Conservation (phyloP, 2,329 filamentous ascomycete genomes). For the Pseudogymnoascus sp. region DNA sequence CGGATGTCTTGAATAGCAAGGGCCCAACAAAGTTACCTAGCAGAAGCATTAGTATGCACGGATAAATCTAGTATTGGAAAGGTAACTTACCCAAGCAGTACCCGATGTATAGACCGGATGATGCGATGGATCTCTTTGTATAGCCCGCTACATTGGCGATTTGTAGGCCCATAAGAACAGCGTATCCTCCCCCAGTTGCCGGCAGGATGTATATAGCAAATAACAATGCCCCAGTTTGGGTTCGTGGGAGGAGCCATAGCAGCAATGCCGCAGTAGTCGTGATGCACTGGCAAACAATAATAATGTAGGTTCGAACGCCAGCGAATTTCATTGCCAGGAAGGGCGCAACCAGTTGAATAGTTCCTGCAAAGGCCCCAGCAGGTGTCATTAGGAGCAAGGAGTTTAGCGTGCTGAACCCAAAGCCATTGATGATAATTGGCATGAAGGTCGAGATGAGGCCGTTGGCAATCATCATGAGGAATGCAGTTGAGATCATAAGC, state of each 20-base stretch:
- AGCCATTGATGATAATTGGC: slow-evolving; percentile 17
- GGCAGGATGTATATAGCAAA: background rate
- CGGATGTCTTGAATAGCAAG: slow-evolving; percentile 33
- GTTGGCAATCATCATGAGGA: slow-evolving; percentile 24
- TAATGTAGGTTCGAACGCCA: slow-evolving; percentile 5
- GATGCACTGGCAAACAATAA: background rate
- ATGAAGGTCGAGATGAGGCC: slow-evolving; percentile 20
- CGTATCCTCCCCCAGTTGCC: slow-evolving; percentile 4
- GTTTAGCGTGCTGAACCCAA: slow-evolving; percentile 26
- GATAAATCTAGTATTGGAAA: slow-evolving; percentile 29
- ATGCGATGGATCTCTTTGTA: slow-evolving; percentile 42
- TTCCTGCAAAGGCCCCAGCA: background rate
- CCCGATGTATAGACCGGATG: slow-evolving; percentile 38
- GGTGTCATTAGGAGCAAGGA: slow-evolving; percentile 20
- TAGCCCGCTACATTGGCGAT: slow-evolving; percentile 38
- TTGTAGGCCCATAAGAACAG: slow-evolving; percentile 5
- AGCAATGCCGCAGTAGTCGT: background rate
- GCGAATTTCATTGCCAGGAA: background rate
- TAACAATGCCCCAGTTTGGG: background rate
- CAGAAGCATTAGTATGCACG: background rate
- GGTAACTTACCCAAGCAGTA: slow-evolving; percentile 47
- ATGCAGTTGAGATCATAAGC: slow-evolving; percentile 13
- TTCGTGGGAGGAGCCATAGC: background rate
- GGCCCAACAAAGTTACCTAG: slow-evolving; percentile 28
- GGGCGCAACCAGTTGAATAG: background rate